These are phyloP conservation scores for Hyparrhenia diplandra DNA, from an alignment of 176 grass and related monocot species.

Conservation along the genomic window DNA sequence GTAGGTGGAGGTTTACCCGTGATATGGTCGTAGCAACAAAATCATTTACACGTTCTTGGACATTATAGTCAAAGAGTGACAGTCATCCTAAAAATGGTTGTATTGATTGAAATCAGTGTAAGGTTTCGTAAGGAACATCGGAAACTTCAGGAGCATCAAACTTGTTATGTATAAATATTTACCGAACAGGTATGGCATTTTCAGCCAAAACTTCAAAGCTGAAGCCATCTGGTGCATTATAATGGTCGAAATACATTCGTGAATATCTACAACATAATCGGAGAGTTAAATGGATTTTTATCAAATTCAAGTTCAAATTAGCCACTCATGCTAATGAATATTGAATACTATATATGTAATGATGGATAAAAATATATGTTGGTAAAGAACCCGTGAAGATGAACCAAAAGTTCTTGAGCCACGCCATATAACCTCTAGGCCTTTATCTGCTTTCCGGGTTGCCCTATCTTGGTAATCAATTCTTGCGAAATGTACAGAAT, in stretches of 20 bases:
- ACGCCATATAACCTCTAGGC: conserved; percentile 83
- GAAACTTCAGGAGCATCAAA: not conserved
- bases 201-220: conserved; percentile 65
- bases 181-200: conserved; percentile 70
- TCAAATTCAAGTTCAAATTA: not conserved
- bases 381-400: conserved; percentile 64
- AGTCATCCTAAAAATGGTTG: conserved; percentile 54
- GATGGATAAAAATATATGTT: not conserved
- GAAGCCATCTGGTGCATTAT: conserved; percentile 76
- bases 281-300: not conserved
- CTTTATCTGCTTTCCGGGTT: conserved; percentile 60
- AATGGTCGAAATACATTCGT: conserved; percentile 89
- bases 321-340: not conserved
- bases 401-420: conserved; percentile 82
- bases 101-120: not conserved
- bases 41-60: too few species aligned
- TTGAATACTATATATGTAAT: too few species aligned
- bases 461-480: conserved; percentile 93
- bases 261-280: conserved; percentile 62
- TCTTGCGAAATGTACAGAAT: conserved; percentile 92
- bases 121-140: not conserved
- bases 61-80: conserved; percentile 76
- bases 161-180: conserved; percentile 3
- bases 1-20: conserved; percentile 35
- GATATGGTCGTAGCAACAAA: conserved; percentile 80